A percentile compares a stretch with the other conserved stretches of the same genome.
These are phyloP conservation scores for Phytophthora sojae DNA, from an alignment of 352 stramenopile species.

Conservation along the genomic window DNA sequence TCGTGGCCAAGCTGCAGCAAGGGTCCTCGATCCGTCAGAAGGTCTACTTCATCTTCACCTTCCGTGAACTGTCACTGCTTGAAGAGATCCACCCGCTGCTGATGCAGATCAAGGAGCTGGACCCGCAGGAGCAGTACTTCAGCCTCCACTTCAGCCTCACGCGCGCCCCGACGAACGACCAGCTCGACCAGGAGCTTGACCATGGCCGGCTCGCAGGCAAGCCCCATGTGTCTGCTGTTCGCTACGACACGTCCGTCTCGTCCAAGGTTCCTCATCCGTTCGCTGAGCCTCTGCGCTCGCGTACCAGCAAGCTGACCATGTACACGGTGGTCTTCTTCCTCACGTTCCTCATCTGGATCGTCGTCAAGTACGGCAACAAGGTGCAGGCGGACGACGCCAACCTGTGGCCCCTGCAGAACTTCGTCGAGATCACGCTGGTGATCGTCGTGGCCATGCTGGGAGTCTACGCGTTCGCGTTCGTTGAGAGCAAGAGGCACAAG, in stretches of 20 bases:
- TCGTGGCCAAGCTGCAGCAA: constrained; percentile 30
- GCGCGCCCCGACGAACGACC: constrained; percentile 19
- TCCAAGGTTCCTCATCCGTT: constrained; percentile 36
- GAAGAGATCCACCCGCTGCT: constrained; percentile 54
- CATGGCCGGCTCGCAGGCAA: constrained; percentile 27
- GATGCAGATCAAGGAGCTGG: constrained; percentile 35
- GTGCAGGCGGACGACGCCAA: constrained; percentile 33
- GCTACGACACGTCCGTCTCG: constrained; percentile 14
- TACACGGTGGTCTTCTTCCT: constrained; percentile 37
- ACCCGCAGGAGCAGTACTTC: constrained; percentile 35
- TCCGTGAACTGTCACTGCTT: constrained; percentile 51
- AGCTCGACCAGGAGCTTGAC: too few species aligned
- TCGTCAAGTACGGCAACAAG: constrained; percentile 40
- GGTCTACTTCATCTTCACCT: constrained; percentile 55
- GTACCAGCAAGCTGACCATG: constrained; percentile 26
- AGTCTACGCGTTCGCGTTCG: constrained; percentile 22
- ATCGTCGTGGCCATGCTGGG: constrained; percentile 16
- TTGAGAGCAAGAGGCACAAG: constrained; percentile 18
- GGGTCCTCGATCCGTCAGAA: constrained; percentile 37
- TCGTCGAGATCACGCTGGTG: constrained; percentile 42
- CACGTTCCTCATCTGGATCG: constrained; percentile 33
- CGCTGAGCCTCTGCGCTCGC: constrained; percentile 36
- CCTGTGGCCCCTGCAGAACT: constrained; percentile 59
- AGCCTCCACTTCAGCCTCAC: constrained; percentile 45
- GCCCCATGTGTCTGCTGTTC: constrained; percentile 8